Evolutionary conservation across 2,329 filamentous ascomycete species (phyloP), one percentile per base, ranked within the genome.

Genomic region (Aspergillus fumigatus): DNA sequence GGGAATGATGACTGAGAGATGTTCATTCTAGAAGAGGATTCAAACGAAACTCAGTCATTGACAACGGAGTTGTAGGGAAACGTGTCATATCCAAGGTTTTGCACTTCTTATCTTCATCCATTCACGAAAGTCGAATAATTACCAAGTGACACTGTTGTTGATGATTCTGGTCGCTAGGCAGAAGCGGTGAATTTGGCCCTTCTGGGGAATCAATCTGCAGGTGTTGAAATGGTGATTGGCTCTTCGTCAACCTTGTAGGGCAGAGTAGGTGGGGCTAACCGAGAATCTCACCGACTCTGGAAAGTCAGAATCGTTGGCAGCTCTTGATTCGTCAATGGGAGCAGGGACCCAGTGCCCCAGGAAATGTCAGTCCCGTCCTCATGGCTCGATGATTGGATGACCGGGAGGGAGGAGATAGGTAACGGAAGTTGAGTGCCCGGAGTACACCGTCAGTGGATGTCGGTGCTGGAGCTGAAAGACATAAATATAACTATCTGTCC

Each of bases 161-260:
- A 38, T 21, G 7, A 26, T 49, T 27, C 52, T 40, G 52, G 27
- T 29, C 29, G 26, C 27, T 26, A 62, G 57, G 56, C 62, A 59
- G 61, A 54, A 63, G 63, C 63, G 63, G 63, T 65, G 61, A 62
- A 62, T 45, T 59, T 35, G 52, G 58, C 52, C 53, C 52, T 52
- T 54, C 10, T 48, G n/a, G 41, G 47, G 48, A 59, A 50, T 56
- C 38, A 25, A 26, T 19, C 27, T 25, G 40, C 29, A 35, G 25
- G 26, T 29, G 10, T 25, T 8, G 7, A n/a, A 17, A 7, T 5
- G 6, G 1, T 52, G 29, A 51, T 59, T 55, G 51, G 59, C 5
- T 17, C 7, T 27, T 43, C 23, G 9, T 19, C 41, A 41, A 21
- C 8, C 56, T 54, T 38, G 49, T 60, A 60, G 56, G 60, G 56